Percentiles rank a stretch among this genome's conserved stretches.
Evolutionary conservation across 208 protist species (phyloP).

Genomic region (Leishmania turanica): DNA sequence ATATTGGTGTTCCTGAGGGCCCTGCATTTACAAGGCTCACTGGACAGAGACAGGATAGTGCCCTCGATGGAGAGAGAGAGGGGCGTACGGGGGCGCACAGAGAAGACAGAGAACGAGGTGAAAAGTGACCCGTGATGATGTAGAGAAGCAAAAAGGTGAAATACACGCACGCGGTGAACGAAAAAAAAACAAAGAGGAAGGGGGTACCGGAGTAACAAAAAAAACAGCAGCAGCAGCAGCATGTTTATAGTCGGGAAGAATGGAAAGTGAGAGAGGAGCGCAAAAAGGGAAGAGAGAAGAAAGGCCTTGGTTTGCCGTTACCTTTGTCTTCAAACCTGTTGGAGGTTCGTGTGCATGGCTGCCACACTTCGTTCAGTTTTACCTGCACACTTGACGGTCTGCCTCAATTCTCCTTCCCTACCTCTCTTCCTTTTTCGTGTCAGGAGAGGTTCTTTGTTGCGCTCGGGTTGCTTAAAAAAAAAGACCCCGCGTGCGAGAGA

Average conservation of each 20-base stretch:
- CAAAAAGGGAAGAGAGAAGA: neutral
- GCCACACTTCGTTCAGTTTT: neutral
- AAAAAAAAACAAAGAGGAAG: neutral
- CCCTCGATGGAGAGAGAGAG: neutral
- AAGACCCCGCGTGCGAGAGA: neutral
- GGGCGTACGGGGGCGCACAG: neutral
- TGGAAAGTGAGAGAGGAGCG: neutral
- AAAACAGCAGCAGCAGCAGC: too few species aligned
- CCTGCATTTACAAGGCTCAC: neutral
- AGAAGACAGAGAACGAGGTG: neutral
- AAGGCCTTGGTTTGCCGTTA: neutral
- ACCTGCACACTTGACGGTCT: neutral
- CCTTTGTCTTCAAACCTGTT: neutral
- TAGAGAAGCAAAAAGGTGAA: neutral
- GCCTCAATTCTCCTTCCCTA: too few species aligned
- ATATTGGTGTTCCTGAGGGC: neutral
- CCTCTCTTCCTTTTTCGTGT: neutral
- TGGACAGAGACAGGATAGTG: neutral
- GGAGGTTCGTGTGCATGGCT: neutral
- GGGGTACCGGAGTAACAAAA: neutral
- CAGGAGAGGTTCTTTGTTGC: neutral
- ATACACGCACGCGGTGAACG: neutral
- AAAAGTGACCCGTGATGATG: neutral
- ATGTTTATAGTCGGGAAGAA: slow-evolving; percentile 1
- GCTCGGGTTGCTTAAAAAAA: neutral